phyloP scores from a whole-genome alignment of 2,329 filamentous ascomycete genomes.

The Sordariomycetes sp. region DNA sequence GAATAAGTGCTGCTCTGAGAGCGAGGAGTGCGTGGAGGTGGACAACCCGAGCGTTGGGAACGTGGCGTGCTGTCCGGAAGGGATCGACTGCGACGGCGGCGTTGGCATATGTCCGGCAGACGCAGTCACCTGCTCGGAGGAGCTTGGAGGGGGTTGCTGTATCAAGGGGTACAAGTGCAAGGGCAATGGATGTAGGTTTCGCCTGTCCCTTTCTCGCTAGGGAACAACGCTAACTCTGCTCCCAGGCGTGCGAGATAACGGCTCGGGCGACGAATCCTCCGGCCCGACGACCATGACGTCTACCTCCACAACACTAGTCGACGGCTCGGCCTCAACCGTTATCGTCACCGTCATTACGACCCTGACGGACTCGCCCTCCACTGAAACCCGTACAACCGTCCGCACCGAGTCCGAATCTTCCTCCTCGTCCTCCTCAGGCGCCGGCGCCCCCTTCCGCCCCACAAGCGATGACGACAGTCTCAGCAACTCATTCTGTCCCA shows the following conservation, averaged over 20 bases:
- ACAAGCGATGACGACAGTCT: constrained; percentile 25
- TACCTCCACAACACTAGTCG: constrained; percentile 24
- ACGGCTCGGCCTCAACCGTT: constrained; percentile 26
- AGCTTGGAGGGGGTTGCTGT: constrained; percentile 65
- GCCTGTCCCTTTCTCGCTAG: background rate
- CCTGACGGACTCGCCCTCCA: constrained; percentile 9
- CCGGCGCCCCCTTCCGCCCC: constrained; percentile 35
- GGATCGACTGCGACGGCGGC: constrained; percentile 49
- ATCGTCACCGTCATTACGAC: constrained; percentile 29
- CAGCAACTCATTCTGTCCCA: constrained; percentile 51
- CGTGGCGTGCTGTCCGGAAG: constrained; percentile 65
- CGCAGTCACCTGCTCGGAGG: constrained; percentile 53
- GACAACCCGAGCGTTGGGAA: constrained; percentile 51
- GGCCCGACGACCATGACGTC: constrained; percentile 25
- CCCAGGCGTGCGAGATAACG: background rate
- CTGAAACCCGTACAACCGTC: constrained; percentile 18
- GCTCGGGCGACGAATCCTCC: constrained; percentile 7
- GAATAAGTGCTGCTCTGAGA: constrained; percentile 62
- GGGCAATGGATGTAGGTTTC: constrained; percentile 55
- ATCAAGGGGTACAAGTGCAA: constrained; percentile 60
- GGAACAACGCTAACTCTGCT: background rate
- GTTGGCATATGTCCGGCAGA: constrained; percentile 52
- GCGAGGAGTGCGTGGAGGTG: constrained; percentile 55
- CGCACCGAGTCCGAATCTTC: constrained; percentile 24
- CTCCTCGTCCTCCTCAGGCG: constrained; percentile 18